Evolutionary conservation across 2,329 filamentous ascomycete genomes (phyloP), one percentile per base, ranked within the genome.

Genomic region (Epichloe gansuensis): DNA sequence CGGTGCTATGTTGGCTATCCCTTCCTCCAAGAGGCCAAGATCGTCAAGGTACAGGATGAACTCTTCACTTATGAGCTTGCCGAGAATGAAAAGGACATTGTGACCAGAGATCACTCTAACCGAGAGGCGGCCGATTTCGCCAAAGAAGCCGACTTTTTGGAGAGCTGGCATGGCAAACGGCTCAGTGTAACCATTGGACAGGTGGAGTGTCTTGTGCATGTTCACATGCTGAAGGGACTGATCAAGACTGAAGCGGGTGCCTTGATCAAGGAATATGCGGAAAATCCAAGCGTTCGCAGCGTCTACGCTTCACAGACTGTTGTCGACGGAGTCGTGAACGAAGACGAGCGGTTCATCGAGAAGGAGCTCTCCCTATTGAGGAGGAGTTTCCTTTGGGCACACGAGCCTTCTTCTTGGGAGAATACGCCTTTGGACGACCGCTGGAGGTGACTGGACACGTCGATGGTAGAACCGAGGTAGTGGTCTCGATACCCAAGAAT

Each of bases 311-410:
- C 89, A 3, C 93, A 98, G 65, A 83, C 88, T 17, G 76, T 97
- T 49, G 91, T 98, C 13, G 89, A 96, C 62, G 80, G 89, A 56
- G 91, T 97, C 43, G 72, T 90, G 61, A 95, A 91, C 64, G 86
- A 91, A 61, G 93, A 98, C 64, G 83, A 89, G 65, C 87, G 93
- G 25, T 98, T 98, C 70, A 80, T 97, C 51, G 93, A 98, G 70
- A 86, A 83, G 84, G 78, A 12, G 91, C 93, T n/a, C 65, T 95
- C 5, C 86, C 91, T 1, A 85, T 98, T 37, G 86, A 91, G 59
- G 84, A 96, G 66, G 93, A 98, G 63, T 97, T 96, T 57, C 91
- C 93, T 0, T 70, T 83, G 52, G 85, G 83, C 41, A 87, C 88
- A 2, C 81, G 85, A 52, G 90, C 87, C 1, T 98, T 98, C 72